Conservation (phyloP, 2,329 filamentous ascomycete species). For the Neonectria ditissima region DNA sequence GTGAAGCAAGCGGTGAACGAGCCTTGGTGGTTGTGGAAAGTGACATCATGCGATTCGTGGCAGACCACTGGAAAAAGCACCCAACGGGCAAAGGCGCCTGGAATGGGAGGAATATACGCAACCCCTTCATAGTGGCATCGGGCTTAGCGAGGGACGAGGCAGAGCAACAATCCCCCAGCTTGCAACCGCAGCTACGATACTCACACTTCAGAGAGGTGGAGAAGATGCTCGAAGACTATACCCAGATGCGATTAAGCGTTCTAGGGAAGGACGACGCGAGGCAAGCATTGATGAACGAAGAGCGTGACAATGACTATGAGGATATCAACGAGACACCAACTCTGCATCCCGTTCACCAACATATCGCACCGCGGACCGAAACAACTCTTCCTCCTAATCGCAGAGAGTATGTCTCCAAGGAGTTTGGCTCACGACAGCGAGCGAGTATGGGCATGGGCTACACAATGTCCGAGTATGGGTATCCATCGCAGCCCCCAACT, state of each 20-base stretch:
- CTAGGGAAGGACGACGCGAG: slow-evolving; percentile 11
- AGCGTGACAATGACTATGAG: slow-evolving; percentile 22
- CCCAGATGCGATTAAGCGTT: not conserved
- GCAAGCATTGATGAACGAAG: slow-evolving; percentile 19
- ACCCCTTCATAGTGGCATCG: slow-evolving; percentile 11
- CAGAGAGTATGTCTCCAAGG: no score
- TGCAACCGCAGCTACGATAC: slow-evolving; percentile 16
- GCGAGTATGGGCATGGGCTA: not conserved
- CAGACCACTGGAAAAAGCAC: slow-evolving; percentile 9
- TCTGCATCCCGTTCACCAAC: no score
- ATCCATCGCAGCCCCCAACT: not conserved
- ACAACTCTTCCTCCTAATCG: no score
- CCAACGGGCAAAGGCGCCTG: slow-evolving; percentile 7
- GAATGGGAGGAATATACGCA: slow-evolving; percentile 23
- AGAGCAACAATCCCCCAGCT: not conserved
- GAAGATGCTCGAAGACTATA: slow-evolving; percentile 8
- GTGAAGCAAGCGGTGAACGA: not conserved
- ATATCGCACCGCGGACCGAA: no score
- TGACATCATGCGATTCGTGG: slow-evolving; percentile 4
- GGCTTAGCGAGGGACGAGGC: slow-evolving; percentile 13
- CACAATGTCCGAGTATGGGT: not conserved
- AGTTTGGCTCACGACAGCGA: no score
- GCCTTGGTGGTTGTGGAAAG: slow-evolving; percentile 2
- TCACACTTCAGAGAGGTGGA: slow-evolving; percentile 18
- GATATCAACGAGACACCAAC: not conserved